Evolutionary conservation across 345 rosid species (phyloP), one percentile per base, ranked within the genome.

Genomic region (Rhodamnia argentea): DNA sequence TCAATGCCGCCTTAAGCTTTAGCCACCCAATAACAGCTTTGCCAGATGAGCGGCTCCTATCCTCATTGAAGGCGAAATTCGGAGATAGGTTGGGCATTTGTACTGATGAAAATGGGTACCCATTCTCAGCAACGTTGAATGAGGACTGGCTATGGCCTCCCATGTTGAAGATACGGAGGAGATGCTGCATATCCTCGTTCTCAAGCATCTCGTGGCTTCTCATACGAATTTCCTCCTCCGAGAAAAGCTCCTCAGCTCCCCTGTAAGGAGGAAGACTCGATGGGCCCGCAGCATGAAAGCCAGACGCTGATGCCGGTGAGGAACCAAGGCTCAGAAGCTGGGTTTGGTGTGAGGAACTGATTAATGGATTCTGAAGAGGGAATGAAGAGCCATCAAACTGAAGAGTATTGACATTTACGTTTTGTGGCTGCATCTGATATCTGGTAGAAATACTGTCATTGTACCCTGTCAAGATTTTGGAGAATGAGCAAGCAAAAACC

Each of bases 1-100:
- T 92, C 88, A 97, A 94, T 26, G 99, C 99, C 11, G 99, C 99
- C 92, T 97, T 97, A 91, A 97, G 93, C 95, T 97, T 97, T 75
- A 97, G 90, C 99, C 99, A 97, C 52, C 99, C 97, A 5, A 94
- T 95, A 60, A 97, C 99, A 87, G 99, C 98, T 86, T 93, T 96
- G 81, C 97, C 98, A 9, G 95, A 87, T 51, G 96, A 91, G 47
- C 92, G 92, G 16, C 94, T 58, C 27, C 93, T 92, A 27, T 90
- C 94, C 57, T 92, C 94, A 18, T 90, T 91, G 24, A 88, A 92
- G 62, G 89, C 87, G 37, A 87, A 89, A 89, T 87, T 91, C 16
- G 94, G 89, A 81, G 95, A 86, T 9, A 91, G 93, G 9, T 90
- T 84, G 74, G 91, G 83, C 90, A 90, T 86, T 83, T 83, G 88